Evolutionary conservation across 2,329 filamentous ascomycete species (phyloP).

Genomic region (Neonectria punicea): DNA sequence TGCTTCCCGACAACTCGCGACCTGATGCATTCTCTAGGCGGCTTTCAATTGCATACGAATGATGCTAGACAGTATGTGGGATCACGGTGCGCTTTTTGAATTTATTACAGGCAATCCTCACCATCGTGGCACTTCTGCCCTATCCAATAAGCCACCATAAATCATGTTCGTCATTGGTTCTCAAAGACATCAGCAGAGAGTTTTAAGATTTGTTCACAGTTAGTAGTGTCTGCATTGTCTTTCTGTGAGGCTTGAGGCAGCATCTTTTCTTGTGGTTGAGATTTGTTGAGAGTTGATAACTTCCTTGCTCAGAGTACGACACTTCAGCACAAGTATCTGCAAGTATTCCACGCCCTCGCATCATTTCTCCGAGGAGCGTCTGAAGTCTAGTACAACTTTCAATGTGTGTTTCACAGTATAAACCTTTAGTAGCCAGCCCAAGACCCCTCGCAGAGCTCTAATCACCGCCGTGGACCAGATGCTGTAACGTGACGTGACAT

Average conservation of each 20-base stretch:
- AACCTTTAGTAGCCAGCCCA: not conserved
- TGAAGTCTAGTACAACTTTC: not conserved
- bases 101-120: not conserved
- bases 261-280: not conserved
- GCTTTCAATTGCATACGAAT: not conserved
- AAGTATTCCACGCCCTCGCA: not conserved
- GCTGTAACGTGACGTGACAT: slow-evolving; percentile 30
- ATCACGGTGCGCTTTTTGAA: too few species aligned
- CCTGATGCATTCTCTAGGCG: not conserved
- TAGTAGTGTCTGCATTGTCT: not conserved
- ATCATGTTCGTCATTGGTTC: too few species aligned
- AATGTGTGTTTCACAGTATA: too few species aligned
- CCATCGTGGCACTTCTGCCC: not conserved
- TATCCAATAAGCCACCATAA: too few species aligned
- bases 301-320: not conserved
- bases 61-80: not conserved
- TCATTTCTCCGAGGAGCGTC: not conserved
- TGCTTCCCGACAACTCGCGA: not conserved
- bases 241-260: not conserved
- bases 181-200: not conserved
- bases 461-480: slow-evolving; percentile 2
- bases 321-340: not conserved
- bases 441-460: not conserved
- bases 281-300: not conserved
- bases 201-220: not conserved